These are phyloP conservation scores for Gossypium herbaceum DNA, from an alignment of 345 rosid genomes.

Conservation along the genomic window DNA sequence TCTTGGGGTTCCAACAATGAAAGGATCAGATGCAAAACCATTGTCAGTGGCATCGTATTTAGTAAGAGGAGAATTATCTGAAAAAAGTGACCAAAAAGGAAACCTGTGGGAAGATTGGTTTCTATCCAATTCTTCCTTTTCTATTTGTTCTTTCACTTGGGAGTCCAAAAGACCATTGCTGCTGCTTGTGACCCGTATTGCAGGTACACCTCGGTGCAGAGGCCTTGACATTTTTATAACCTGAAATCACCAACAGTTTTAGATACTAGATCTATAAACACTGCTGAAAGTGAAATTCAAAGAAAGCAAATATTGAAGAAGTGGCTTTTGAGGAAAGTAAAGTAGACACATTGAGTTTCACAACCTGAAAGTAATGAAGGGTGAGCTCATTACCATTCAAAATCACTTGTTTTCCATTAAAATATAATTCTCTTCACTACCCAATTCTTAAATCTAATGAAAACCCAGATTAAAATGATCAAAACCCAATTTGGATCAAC, in stretches of 20 bases:
- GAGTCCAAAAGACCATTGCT: conserved; percentile 65
- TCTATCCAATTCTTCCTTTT: conserved; percentile 54
- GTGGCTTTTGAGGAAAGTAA: conserved; percentile 9
- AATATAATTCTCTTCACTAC: conserved; percentile 19
- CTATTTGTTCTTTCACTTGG: conserved; percentile 69
- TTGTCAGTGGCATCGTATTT: conserved; percentile 53
- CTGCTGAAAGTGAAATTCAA: conserved; percentile 2
- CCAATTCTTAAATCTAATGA: conserved; percentile 26
- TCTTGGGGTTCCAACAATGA: conserved; percentile 44
- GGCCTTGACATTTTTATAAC: conserved; percentile 67
- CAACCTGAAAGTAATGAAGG: conserved; percentile 1
- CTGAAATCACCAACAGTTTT: conserved; percentile 25
- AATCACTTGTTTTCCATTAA: not conserved
- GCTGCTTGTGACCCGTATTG: conserved; percentile 54
- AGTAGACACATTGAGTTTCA: conserved; percentile 12
- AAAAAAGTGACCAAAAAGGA: conserved; percentile 47
- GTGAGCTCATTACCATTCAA: conserved; percentile 19
- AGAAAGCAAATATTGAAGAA: not conserved
- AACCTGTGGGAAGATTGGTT: conserved; percentile 56
- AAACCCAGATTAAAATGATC: conserved; percentile 20
- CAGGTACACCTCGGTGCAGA: conserved; percentile 64
- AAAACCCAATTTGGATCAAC: conserved; percentile 24
- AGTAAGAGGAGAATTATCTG: conserved; percentile 48
- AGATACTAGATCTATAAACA: conserved; percentile 33
- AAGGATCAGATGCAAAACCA: conserved; percentile 54